Conservation (phyloP, 495 filamentous ascomycete species). For the Neurospora sp. region DNA sequence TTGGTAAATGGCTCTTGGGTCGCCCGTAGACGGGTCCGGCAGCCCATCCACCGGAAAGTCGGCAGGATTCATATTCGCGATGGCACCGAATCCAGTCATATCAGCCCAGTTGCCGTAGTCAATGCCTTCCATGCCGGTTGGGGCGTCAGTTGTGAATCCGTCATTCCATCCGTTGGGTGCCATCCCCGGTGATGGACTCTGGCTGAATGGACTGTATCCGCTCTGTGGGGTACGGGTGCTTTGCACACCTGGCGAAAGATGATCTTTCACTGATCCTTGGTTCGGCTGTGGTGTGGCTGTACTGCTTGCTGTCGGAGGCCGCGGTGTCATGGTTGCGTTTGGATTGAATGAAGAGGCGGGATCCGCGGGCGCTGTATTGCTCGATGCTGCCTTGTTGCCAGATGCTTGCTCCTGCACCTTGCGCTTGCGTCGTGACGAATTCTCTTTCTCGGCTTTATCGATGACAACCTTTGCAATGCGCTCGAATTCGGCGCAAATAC, state of each 20-base stretch:
- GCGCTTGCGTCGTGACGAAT: slow-evolving; percentile 66
- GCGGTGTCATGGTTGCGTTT: slow-evolving; percentile 21
- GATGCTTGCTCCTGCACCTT: slow-evolving; percentile 47
- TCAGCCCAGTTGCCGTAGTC: slow-evolving; percentile 41
- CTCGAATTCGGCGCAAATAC: slow-evolving; percentile 88
- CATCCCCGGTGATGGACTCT: slow-evolving; percentile 21
- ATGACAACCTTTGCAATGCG: slow-evolving; percentile 87
- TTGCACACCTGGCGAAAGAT: slow-evolving; percentile 32
- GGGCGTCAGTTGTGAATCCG: slow-evolving; percentile 12
- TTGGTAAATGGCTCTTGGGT: slow-evolving; percentile 35
- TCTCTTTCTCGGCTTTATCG: slow-evolving; percentile 80
- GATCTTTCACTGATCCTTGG: slow-evolving; percentile 16
- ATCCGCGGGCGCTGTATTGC: slow-evolving; percentile 13
- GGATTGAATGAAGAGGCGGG: slow-evolving; percentile 23
- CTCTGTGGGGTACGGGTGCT: slow-evolving; percentile 26
- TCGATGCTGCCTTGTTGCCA: slow-evolving; percentile 6
- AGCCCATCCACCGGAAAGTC: slow-evolving; percentile 16
- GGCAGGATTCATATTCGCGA: neutral
- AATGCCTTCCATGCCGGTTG: slow-evolving; percentile 8
- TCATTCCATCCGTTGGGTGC: slow-evolving; percentile 21
- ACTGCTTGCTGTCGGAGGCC: slow-evolving; percentile 19
- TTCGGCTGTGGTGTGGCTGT: slow-evolving; percentile 28
- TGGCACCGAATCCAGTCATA: slow-evolving; percentile 32
- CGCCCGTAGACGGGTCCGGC: slow-evolving; percentile 28
- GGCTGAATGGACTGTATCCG: slow-evolving; percentile 24